phyloP scores from a whole-genome alignment of 2,329 filamentous ascomycete genomes.

The Diaporthe humulicola region DNA sequence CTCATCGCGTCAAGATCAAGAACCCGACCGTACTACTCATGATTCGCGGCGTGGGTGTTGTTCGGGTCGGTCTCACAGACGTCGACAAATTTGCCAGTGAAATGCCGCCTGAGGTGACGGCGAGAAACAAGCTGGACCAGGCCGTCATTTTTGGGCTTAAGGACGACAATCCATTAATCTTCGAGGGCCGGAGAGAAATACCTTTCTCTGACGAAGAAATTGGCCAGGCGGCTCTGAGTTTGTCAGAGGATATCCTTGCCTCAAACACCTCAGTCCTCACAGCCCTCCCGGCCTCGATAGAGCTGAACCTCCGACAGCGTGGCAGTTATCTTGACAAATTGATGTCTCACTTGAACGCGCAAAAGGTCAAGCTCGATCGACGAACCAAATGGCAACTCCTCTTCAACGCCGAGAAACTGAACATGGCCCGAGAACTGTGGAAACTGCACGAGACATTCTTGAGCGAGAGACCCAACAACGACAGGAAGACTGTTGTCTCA shows the following conservation, averaged over 20 bases:
- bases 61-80: slow-evolving; percentile 71
- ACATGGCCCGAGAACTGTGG: slow-evolving; percentile 85
- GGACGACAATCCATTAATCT: slow-evolving; percentile 88
- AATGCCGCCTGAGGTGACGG: slow-evolving; percentile 74
- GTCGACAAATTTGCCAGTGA: slow-evolving; percentile 71
- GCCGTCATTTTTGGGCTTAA: slow-evolving; percentile 92
- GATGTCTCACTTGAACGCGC: slow-evolving; percentile 76
- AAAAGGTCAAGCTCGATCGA: slow-evolving; percentile 75
- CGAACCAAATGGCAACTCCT: slow-evolving; percentile 83
- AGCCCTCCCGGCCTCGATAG: slow-evolving; percentile 79
- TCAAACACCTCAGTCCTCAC: slow-evolving; percentile 83
- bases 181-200: slow-evolving; percentile 76
- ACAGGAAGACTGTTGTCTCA: slow-evolving; percentile 78
- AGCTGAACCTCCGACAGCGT: slow-evolving; percentile 82
- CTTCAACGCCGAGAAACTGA: slow-evolving; percentile 92
- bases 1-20: slow-evolving; percentile 68
- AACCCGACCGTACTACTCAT: slow-evolving; percentile 73
- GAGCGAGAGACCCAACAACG: slow-evolving; percentile 67
- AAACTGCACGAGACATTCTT: slow-evolving; percentile 80
- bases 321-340: slow-evolving; percentile 81
- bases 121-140: slow-evolving; percentile 92
- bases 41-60: slow-evolving; percentile 72
- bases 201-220: slow-evolving; percentile 79
- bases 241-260: slow-evolving; percentile 85
- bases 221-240: slow-evolving; percentile 79